Conservation (phyloP, 805 yeast genomes). For the Geotrichum ghanense region DNA sequence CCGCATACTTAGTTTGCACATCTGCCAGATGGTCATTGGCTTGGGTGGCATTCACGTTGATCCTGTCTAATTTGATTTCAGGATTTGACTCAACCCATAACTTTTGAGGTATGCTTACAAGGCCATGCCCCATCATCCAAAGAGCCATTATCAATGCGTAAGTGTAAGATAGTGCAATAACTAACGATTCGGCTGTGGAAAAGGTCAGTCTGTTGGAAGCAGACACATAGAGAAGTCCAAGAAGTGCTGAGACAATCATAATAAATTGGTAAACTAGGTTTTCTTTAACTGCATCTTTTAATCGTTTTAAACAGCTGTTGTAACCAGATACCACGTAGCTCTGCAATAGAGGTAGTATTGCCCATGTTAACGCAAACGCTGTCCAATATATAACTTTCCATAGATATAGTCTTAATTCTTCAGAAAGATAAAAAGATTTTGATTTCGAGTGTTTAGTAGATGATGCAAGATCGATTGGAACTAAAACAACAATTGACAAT, state of each 20-base stretch:
- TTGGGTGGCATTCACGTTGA: constrained; percentile 45
- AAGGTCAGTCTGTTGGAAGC: constrained; percentile 43
- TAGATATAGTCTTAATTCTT: constrained; percentile 35
- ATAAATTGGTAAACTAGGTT: constrained; percentile 51
- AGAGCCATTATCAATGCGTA: constrained; percentile 63
- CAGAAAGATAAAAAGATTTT: constrained; percentile 38
- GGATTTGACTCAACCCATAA: constrained; percentile 27
- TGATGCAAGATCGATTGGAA: constrained; percentile 66
- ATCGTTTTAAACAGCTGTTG: constrained; percentile 33
- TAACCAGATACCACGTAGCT: constrained; percentile 65
- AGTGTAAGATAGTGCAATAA: constrained; percentile 67
- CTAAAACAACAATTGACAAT: constrained; percentile 55
- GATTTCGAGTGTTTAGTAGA: constrained; percentile 30
- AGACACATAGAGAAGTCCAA: constrained; percentile 49
- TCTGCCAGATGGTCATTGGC: constrained; percentile 54
- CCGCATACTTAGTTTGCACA: constrained; percentile 47
- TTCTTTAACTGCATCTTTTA: constrained; percentile 44
- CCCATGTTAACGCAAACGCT: constrained; percentile 73
- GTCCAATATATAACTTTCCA: constrained; percentile 78
- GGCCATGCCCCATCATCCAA: constrained; percentile 80
- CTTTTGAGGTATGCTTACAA: constrained; percentile 52
- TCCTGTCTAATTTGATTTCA: constrained; percentile 25
- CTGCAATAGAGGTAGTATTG: constrained; percentile 58
- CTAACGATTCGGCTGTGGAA: constrained; percentile 47
- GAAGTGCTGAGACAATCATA: constrained; percentile 39